phyloP scores from a whole-genome alignment of 1,139 yeast genomes.

The Insectozyma bohioensis region DNA sequence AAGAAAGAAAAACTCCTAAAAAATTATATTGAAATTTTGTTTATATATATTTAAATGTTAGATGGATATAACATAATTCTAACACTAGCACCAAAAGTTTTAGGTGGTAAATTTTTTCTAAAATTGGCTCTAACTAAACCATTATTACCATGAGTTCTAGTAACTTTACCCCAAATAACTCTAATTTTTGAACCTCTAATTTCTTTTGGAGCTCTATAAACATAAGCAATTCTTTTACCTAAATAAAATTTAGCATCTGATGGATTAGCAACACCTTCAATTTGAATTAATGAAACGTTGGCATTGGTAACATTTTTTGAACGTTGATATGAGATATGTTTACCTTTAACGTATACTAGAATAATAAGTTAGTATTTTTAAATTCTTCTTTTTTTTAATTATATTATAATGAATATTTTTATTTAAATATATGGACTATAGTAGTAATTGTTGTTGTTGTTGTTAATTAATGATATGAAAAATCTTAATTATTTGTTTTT shows the following conservation, averaged over 20 bases:
- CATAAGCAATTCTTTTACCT: conserved; percentile 99
- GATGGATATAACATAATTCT: conserved; percentile 99
- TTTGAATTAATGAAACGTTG: conserved; percentile 92
- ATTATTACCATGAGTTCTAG: conserved; percentile 98
- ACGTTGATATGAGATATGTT: conserved; percentile 99
- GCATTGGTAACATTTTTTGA: conserved; percentile 99
- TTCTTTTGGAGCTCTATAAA: conserved; percentile 98
- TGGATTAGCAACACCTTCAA: conserved; percentile 90
- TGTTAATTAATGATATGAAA: neutral
- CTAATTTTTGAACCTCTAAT: conserved; percentile 98
- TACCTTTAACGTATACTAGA: conserved; percentile 98
- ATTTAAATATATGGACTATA: too few relatives aligned
- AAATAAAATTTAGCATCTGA: conserved; percentile 98
- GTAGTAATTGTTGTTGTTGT: too few relatives aligned
- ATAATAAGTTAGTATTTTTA: conserved; percentile 40
- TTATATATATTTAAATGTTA: conserved; percentile 79
- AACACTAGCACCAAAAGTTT: conserved; percentile 99
- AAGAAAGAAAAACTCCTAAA: conserved; percentile 1
- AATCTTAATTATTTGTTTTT: too few relatives aligned
- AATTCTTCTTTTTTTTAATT: neutral
- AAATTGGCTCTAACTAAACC: conserved; percentile 99
- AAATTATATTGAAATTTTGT: conserved; percentile 1
- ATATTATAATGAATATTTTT: too few relatives aligned
- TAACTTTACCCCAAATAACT: conserved; percentile 98
- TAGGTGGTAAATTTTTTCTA: conserved; percentile 99